Base-by-base conservation (phyloP, 1,139 yeast species). In the Taphrina sp. region DNA sequence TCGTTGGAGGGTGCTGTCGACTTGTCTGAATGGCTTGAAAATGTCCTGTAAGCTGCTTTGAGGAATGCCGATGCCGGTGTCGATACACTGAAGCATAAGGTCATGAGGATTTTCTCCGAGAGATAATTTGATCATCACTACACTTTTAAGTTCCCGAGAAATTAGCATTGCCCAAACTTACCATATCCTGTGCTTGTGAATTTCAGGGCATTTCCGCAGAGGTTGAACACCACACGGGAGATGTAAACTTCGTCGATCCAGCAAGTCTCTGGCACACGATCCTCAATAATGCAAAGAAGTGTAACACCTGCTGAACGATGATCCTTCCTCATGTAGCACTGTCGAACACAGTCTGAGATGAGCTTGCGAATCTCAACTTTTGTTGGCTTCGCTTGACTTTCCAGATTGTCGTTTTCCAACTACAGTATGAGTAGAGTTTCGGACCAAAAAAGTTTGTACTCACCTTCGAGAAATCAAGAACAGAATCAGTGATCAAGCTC, bases 361-460 rank as follows among this genome's bases (percentile, higher is more conserved):
- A 86, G 76, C 0, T 95, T 95, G 36, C 94, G 95, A 69, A 86
- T 87, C 67, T 86, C 95, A 60, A 87, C 88, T 0, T 95, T 86
- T 95, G 86, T 86, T 69, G 95, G 76, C 69, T 87, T 87, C 19
- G 95, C 95, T 70, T 37, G 43, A 7, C 46, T 24, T 26, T 49
- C 54, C 7, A 17, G 20, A 24, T 49, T 49, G 46, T 37, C 54
- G 20, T 37, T 38, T 14, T 86, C 95, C 70, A 86, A 86, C n/a
- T n/a, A n/a, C n/a, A n/a, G n/a, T n/a, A n/a, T n/a, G n/a, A n/a
- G n/a, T n/a, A n/a, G n/a, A n/a, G n/a, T n/a, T n/a, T n/a, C n/a
- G n/a, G n/a, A n/a, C n/a, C n/a, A n/a, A n/a, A n/a, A n/a, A n/a
- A n/a, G n/a, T n/a, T n/a, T n/a, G n/a, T n/a, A n/a, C n/a, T n/a